Evolutionary conservation across 306 rosid genomes (phyloP).

Genomic region (Dalbergia cochinchinensis): DNA sequence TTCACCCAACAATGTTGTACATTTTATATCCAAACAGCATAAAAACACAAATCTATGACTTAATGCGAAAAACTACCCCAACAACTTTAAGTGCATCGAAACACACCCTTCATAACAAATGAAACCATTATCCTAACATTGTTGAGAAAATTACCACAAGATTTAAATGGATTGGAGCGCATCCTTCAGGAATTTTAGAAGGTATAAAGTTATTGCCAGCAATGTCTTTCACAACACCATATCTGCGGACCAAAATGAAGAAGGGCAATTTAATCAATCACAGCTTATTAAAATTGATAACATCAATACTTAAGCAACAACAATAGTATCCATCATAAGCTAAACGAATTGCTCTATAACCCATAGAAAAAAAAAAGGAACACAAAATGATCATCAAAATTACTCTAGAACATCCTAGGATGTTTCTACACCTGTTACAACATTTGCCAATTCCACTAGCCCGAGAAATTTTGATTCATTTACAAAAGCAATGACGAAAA

Average conservation of each 20-base stretch:
- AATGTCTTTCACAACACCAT: constrained; percentile 66
- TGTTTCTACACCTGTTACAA: not conserved
- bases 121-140: not conserved
- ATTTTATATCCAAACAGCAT: constrained; percentile 14
- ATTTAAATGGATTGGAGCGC: constrained; percentile 83
- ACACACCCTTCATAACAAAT: constrained; percentile 48
- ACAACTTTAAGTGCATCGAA: constrained; percentile 58
- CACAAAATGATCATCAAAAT: not conserved
- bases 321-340: not conserved
- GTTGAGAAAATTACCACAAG: constrained; percentile 78
- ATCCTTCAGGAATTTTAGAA: constrained; percentile 69
- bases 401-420: not conserved
- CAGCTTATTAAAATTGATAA: not conserved
- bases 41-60: not conserved
- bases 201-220: constrained; percentile 52
- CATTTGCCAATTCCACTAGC: not conserved
- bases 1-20: not conserved
- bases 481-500: not conserved
- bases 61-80: constrained; percentile 52
- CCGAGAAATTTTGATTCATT: not conserved
- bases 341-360: not conserved
- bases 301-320: not conserved
- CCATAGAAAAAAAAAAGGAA: not conserved
- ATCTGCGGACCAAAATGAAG: constrained; percentile 59
- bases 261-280: not conserved